Evolutionary conservation across 176 grass and related monocot genomes (phyloP).

Genomic region (Zoysia japonica): DNA sequence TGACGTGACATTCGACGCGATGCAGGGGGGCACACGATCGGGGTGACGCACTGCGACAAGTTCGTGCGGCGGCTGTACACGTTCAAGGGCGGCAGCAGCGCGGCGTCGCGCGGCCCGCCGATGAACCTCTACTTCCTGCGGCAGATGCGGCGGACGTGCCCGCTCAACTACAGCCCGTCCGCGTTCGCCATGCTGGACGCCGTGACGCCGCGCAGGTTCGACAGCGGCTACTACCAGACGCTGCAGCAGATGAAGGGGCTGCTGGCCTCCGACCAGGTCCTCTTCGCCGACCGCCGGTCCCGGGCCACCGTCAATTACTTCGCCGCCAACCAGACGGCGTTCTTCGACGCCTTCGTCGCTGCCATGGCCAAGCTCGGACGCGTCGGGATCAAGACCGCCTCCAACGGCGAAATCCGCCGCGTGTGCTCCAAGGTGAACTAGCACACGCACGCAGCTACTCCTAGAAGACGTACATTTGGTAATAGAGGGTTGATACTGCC

Average conservation of each 20-base stretch:
- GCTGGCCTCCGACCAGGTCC: constrained; percentile 70
- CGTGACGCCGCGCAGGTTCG: constrained; percentile 60
- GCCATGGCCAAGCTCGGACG: constrained; percentile 79
- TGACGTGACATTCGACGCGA: background rate
- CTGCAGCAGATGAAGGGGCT: constrained; percentile 81
- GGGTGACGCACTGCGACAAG: constrained; percentile 88
- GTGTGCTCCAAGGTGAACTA: constrained; percentile 82
- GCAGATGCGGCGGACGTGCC: constrained; percentile 79
- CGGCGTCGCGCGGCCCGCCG: constrained; percentile 42
- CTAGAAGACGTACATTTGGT: background rate
- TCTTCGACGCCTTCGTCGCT: constrained; percentile 68
- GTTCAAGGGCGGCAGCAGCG: constrained; percentile 46
- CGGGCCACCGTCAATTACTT: constrained; percentile 69
- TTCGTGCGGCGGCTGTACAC: constrained; percentile 75
- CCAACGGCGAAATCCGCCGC: constrained; percentile 62
- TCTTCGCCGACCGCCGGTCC: constrained; percentile 76
- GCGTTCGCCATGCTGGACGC: constrained; percentile 75
- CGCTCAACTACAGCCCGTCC: constrained; percentile 56
- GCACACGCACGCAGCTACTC: too few species aligned
- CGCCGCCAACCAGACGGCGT: constrained; percentile 82
- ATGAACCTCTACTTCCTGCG: constrained; percentile 78
- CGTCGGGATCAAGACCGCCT: constrained; percentile 65
- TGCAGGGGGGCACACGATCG: constrained; percentile 75
- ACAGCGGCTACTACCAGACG: constrained; percentile 80
- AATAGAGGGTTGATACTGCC: background rate